Percentiles rank a stretch among this genome's conserved stretches.
Conservation (phyloP, 2,329 filamentous ascomycete genomes). For the Trichoderma pleuroti region DNA sequence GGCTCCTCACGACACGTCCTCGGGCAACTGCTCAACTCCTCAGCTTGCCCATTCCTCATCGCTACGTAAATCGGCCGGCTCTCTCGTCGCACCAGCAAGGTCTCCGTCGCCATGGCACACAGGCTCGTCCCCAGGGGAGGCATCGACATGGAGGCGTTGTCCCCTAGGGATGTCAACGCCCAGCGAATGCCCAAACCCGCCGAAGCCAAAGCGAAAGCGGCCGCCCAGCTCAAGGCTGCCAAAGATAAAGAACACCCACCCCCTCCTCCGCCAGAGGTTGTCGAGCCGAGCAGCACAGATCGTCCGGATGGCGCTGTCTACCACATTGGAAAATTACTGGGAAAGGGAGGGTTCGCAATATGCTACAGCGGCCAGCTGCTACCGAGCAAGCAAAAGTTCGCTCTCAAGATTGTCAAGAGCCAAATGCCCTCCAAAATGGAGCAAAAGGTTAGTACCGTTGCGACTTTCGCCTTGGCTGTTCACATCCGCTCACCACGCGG, state of each 20-base stretch:
- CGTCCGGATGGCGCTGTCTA: constrained; percentile 68
- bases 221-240: constrained; percentile 51
- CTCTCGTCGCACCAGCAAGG: neutral
- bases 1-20: constrained; percentile 8
- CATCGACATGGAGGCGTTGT: constrained; percentile 60
- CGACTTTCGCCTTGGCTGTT: neutral
- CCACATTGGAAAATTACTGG: constrained; percentile 68
- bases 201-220: constrained; percentile 52
- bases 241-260: constrained; percentile 66
- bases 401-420: constrained; percentile 79
- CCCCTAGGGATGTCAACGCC: constrained; percentile 62
- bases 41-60: constrained; percentile 16
- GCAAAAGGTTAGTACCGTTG: constrained; percentile 62
- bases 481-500: neutral
- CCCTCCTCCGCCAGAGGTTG: constrained; percentile 57
- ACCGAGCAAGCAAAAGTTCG: constrained; percentile 64
- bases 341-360: constrained; percentile 79
- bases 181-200: constrained; percentile 48
- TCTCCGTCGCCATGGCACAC: constrained; percentile 41
- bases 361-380: constrained; percentile 70
- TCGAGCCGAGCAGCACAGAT: constrained; percentile 64
- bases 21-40: constrained; percentile 21
- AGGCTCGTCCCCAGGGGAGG: constrained; percentile 46
- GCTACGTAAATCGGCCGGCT: neutral
- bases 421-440: constrained; percentile 80